A percentile compares a stretch with the other conserved stretches of the same genome.
phyloP scores from a whole-genome alignment of 2,329 filamentous ascomycete genomes.

The Xenoacremonium recifei region DNA sequence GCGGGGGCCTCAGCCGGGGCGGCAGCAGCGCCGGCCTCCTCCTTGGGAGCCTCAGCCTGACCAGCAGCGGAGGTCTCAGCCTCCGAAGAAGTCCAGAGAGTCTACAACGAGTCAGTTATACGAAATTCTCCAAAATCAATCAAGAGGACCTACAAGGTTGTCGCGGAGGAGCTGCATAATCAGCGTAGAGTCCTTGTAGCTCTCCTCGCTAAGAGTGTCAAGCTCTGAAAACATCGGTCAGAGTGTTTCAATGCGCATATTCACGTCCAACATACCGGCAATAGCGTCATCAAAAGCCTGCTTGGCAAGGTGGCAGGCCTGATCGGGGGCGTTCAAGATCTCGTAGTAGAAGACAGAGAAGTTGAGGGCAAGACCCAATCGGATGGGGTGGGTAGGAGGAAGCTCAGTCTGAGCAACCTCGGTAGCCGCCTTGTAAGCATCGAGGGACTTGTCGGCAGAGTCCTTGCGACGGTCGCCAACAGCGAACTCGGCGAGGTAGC shows the following conservation, averaged over 20 bases:
- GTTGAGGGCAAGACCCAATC: conserved; percentile 95
- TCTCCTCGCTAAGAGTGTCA: conserved; percentile 95
- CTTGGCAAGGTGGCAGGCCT: conserved; percentile 98
- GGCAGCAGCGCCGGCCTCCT: conserved; percentile 49
- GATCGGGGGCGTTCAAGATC: conserved; percentile 97
- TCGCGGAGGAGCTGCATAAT: conserved; percentile 99
- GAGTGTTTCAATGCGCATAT: background rate
- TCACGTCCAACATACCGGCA: conserved; percentile 48
- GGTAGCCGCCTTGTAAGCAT: conserved; percentile 99
- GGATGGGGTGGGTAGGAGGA: conserved; percentile 96
- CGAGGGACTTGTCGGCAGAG: conserved; percentile 81
- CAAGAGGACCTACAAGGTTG: conserved; percentile 69
- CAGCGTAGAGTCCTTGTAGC: conserved; percentile 98
- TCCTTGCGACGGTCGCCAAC: conserved; percentile 89
- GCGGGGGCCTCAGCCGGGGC: conserved; percentile 51
- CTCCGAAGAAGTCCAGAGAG: conserved; percentile 99
- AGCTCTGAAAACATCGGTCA: conserved; percentile 61
- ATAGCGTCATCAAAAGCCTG: conserved; percentile 99
- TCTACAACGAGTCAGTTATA: conserved; percentile 54
- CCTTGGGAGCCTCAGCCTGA: conserved; percentile 49
- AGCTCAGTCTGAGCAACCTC: conserved; percentile 98
- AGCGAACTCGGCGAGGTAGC: conserved; percentile 92
- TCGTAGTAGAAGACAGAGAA: conserved; percentile 99
- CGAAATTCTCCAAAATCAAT: background rate
- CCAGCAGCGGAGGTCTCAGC: conserved; percentile 71